Evolutionary conservation across 306 rosid species (phyloP).

Genomic region (Lotus japonicus): DNA sequence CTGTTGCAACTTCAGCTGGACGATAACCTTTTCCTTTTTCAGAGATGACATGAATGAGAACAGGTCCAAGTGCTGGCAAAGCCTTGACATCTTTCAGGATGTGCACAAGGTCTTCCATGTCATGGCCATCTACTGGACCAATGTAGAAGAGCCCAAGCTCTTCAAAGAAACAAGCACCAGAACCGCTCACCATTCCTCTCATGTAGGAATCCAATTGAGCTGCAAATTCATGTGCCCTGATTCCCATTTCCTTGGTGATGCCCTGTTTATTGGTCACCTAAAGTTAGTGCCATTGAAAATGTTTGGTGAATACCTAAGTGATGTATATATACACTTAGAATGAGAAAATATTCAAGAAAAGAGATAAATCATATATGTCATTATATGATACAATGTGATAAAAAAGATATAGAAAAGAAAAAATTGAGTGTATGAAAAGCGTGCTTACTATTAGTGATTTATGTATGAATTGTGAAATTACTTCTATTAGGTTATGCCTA

Average conservation of each 20-base stretch:
- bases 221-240: conserved; percentile 36
- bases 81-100: conserved; percentile 38
- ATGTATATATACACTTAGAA: too few species aligned
- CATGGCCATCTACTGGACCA: conserved; percentile 67
- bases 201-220: conserved; percentile 36
- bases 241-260: conserved; percentile 39
- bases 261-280: conserved; percentile 23
- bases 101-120: conserved; percentile 43
- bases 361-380: too few species aligned
- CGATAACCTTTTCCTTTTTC: conserved; percentile 68
- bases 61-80: conserved; percentile 47
- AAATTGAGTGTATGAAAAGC: too few species aligned
- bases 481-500: background rate
- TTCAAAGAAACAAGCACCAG: conserved; percentile 43
- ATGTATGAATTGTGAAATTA: too few species aligned
- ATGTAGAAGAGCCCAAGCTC: conserved; percentile 56
- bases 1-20: conserved; percentile 57
- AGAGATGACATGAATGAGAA: conserved; percentile 51
- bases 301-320: too few species aligned
- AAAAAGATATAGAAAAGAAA: too few species aligned
- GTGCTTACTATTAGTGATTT: too few species aligned
- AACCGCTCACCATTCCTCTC: conserved; percentile 39
- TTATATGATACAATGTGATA: too few species aligned
- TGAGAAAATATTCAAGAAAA: too few species aligned
- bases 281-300: too few species aligned